These are phyloP conservation scores for Colletotrichum sp. DNA, from an alignment of 2,329 filamentous ascomycete genomes.

Conservation along the genomic window DNA sequence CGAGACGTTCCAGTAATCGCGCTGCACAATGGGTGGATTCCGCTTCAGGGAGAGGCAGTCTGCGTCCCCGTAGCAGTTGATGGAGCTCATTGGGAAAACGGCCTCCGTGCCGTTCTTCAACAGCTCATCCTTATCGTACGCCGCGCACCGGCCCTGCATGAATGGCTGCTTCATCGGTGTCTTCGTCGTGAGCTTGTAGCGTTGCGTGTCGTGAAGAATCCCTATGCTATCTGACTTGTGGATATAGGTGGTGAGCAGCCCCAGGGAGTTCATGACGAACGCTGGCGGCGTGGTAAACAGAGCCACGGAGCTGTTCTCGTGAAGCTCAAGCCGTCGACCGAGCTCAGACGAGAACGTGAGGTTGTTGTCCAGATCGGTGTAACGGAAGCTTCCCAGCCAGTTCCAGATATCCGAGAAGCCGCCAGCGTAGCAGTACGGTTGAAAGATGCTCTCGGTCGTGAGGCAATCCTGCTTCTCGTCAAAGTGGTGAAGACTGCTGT, in stretches of 20 bases:
- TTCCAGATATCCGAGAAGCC: background rate
- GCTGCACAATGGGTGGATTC: background rate
- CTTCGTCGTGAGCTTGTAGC: background rate
- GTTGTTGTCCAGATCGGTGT: background rate
- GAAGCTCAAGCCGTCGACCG: background rate
- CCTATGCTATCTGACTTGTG: background rate
- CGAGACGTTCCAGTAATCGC: background rate
- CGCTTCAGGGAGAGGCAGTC: background rate
- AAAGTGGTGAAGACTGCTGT: background rate
- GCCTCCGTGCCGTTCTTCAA: background rate
- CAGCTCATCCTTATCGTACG: background rate
- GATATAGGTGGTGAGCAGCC: background rate
- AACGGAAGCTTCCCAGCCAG: background rate
- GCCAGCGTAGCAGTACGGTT: background rate
- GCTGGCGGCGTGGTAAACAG: background rate
- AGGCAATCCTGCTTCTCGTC: background rate
- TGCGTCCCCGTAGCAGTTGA: background rate
- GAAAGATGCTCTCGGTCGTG: background rate
- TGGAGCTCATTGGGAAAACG: background rate
- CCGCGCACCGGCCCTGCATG: background rate
- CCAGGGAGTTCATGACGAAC: background rate
- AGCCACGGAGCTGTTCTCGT: background rate
- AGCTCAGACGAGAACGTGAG: background rate
- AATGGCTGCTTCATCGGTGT: background rate
- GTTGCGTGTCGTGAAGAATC: background rate